phyloP scores from a whole-genome alignment of 257 asterid genomes.

The Ballota nigra region DNA sequence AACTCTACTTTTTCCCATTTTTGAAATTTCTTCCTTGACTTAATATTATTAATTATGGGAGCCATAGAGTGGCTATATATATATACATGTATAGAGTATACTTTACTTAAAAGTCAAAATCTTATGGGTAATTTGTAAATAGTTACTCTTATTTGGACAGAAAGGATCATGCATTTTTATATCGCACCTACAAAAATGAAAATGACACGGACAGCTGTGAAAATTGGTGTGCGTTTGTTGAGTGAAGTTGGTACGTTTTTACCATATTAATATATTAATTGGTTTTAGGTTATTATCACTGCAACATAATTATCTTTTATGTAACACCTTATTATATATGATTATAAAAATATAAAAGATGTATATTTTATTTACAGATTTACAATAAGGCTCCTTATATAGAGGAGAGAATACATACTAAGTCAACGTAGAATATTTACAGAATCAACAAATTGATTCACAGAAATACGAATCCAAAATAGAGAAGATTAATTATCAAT shows the following conservation, averaged over 20 bases:
- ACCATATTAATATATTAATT: too few relatives aligned
- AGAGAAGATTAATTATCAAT: too few relatives aligned
- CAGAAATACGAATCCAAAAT: too few relatives aligned
- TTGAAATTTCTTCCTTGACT: not conserved
- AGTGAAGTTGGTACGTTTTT: not conserved
- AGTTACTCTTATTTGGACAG: not conserved
- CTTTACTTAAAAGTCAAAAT: not conserved
- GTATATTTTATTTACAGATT: too few relatives aligned
- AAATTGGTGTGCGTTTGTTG: not conserved
- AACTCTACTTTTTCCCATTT: slow-evolving; percentile 58
- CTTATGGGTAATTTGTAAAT: not conserved
- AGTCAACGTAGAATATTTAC: too few relatives aligned
- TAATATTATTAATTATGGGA: not conserved
- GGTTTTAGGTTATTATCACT: too few relatives aligned
- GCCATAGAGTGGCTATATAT: not conserved
- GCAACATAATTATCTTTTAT: too few relatives aligned
- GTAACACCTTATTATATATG: too few relatives aligned
- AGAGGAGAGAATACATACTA: too few relatives aligned
- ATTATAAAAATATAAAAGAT: too few relatives aligned
- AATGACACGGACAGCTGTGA: not conserved
- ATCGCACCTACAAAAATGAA: not conserved
- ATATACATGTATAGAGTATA: not conserved
- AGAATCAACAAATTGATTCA: too few relatives aligned
- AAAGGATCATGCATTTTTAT: not conserved
- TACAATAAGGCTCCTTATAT: too few relatives aligned